Evolutionary conservation across 805 yeast species (phyloP), one percentile per base, ranked within the genome.

Genomic region (Ogataea populi-albae): DNA sequence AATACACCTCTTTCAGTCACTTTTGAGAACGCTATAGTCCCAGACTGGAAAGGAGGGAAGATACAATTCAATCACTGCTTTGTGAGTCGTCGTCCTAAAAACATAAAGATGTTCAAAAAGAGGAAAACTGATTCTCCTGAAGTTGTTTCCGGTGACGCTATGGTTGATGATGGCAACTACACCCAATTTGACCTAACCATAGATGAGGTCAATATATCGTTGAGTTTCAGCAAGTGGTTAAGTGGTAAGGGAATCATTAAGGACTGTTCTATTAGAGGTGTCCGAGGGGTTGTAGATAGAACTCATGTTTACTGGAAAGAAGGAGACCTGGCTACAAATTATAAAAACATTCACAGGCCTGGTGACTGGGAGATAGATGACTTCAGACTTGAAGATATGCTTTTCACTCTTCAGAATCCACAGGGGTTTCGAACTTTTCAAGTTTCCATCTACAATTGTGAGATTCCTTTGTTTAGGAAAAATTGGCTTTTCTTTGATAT

Each of bases 401-500:
- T 91, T 35, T 81, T 93, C 43, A 84, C 91, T 3, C 63, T 93
- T 43, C 69, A 72, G 41, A 96, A 89, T 59, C 98, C 98, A 0
- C 68, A 67, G 32, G 82, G 74, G 3, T 85, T 87, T 59, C 70
- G 94, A 40, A 89, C 93, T 0, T 86, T 93, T 55, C 79, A 84
- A 45, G 84, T 93, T 23, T 85, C 95, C 44, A 72, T 93, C n/a
- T 89, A 83, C 62, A 82, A 79, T 53, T 84, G 95, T 55, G 94
- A 87, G 40, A 57, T 89, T 27, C 82, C 89, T 1, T 68, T 73
- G 35, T 66, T 93, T 38, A 69, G 98, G 37, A 86, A 88, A 57
- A 95, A 93, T 58, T 93, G 98, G 98, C 66, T 93, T 19, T 83
- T 86, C 53, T 83, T 83, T 58, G 98, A 93, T 56, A 65, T 91